A percentile compares a stretch with the other conserved stretches of the same genome.
Conservation (phyloP, 345 rosid genomes). For the Rhodamnia argentea region DNA sequence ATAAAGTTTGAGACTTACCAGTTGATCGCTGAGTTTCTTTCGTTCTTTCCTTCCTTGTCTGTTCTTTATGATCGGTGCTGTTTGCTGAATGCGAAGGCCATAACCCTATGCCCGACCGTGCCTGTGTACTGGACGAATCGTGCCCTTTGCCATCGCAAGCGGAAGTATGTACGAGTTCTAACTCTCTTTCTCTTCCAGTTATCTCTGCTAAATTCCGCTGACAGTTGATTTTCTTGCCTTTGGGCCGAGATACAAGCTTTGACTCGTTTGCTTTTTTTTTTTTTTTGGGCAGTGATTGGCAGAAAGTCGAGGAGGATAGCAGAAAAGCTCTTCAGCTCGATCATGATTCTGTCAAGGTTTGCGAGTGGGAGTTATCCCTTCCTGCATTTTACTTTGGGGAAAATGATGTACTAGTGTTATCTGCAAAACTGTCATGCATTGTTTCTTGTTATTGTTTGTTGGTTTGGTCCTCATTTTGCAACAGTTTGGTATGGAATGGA, state of each 20-base stretch:
- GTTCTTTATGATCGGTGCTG: not conserved
- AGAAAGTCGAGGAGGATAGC: constrained; percentile 73
- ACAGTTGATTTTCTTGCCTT: not conserved
- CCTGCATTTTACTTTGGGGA: not conserved
- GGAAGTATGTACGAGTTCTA: constrained; percentile 54
- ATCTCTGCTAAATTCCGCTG: not conserved
- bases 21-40: not conserved
- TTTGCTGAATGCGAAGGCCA: constrained; percentile 39
- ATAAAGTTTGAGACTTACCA: not conserved
- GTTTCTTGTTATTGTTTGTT: not conserved
- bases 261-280: not conserved
- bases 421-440: not conserved
- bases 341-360: constrained; percentile 39
- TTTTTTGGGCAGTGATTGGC: constrained; percentile 54
- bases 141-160: constrained; percentile 75
- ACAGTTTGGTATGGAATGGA: not conserved
- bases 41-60: not conserved
- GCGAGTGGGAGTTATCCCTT: not conserved
- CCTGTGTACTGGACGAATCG: constrained; percentile 91
- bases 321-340: constrained; percentile 69
- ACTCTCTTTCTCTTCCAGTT: not conserved
- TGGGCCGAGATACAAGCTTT: not conserved
- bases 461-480: not conserved
- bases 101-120: constrained; percentile 71
- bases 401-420: not conserved